Evolutionary conservation across 2,329 filamentous ascomycete genomes (phyloP).

Genomic region (Fusarium albidum): DNA sequence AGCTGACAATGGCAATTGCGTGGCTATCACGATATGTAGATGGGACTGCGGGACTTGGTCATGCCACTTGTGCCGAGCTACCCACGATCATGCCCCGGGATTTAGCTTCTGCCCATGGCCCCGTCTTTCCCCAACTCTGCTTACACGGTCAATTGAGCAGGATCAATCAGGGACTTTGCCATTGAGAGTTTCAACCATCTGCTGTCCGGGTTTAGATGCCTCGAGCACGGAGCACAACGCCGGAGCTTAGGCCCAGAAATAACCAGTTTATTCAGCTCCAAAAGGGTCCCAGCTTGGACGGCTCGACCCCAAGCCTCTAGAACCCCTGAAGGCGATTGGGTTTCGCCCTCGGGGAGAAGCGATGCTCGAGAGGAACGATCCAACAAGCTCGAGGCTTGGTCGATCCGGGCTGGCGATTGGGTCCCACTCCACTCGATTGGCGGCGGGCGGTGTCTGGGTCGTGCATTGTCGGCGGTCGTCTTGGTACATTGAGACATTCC

Average conservation of each 20-base stretch:
- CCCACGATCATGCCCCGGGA: slow-evolving; percentile 13
- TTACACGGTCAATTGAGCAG: not conserved
- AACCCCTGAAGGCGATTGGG: slow-evolving; percentile 30
- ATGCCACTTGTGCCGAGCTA: slow-evolving; percentile 23
- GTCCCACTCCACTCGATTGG: slow-evolving; percentile 21
- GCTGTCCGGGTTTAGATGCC: not conserved
- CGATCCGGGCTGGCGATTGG: slow-evolving; percentile 30
- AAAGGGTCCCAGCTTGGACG: not conserved
- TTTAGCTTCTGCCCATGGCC: slow-evolving; percentile 11
- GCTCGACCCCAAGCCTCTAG: slow-evolving; percentile 12
- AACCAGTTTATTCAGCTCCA: not conserved
- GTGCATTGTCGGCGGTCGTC: not conserved
- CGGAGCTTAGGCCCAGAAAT: slow-evolving; percentile 4
- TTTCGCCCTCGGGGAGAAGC: slow-evolving; percentile 25
- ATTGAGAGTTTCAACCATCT: not conserved
- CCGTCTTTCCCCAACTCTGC: slow-evolving; percentile 19
- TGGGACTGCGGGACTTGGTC: slow-evolving; percentile 16
- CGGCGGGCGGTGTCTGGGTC: slow-evolving; percentile 20
- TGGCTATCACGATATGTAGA: slow-evolving; percentile 23
- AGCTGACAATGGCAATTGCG: slow-evolving; percentile 27
- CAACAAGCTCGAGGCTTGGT: slow-evolving; percentile 15
- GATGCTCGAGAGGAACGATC: slow-evolving; percentile 12
- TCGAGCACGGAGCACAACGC: not conserved
- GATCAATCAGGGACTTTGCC: not conserved
- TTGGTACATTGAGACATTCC: slow-evolving; percentile 17